Evolutionary conservation across 2,329 filamentous ascomycete species (phyloP).

Genomic region (Colletotrichum sp.): DNA sequence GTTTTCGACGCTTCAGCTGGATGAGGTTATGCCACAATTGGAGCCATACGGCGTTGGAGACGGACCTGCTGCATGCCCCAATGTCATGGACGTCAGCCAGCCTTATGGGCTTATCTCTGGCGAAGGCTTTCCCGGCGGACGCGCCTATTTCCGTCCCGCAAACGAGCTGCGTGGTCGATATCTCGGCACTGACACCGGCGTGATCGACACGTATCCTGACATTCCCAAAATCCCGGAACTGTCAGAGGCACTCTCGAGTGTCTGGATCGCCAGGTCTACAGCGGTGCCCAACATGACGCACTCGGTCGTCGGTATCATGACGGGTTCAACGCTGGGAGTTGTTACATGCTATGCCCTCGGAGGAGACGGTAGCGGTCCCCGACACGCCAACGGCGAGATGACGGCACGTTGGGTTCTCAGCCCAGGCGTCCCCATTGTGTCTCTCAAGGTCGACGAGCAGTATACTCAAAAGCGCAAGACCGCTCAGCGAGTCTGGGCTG

Average conservation of each 20-base stretch:
- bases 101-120: constrained; percentile 83
- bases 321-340: constrained; percentile 82
- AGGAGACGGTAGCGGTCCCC: constrained; percentile 59
- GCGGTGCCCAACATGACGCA: constrained; percentile 74
- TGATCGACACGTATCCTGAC: constrained; percentile 69
- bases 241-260: constrained; percentile 74
- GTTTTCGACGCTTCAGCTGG: constrained; percentile 76
- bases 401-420: constrained; percentile 90
- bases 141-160: constrained; percentile 76
- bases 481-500: constrained; percentile 82
- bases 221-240: constrained; percentile 78
- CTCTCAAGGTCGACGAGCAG: constrained; percentile 82
- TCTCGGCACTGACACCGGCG: constrained; percentile 64
- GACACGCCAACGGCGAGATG: constrained; percentile 75
- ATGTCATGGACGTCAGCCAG: constrained; percentile 90
- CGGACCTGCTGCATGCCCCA: constrained; percentile 79
- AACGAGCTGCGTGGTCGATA: constrained; percentile 81
- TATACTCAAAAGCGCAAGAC: constrained; percentile 75
- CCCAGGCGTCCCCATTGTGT: constrained; percentile 90
- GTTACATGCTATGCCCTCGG: constrained; percentile 83
- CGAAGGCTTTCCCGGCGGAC: constrained; percentile 85
- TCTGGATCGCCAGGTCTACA: constrained; percentile 89
- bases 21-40: constrained; percentile 76
- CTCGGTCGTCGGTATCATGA: constrained; percentile 81
- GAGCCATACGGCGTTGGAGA: constrained; percentile 79